These are phyloP conservation scores for Pseudopyricularia javanii DNA, from an alignment of 2,329 filamentous ascomycete species.

Conservation along the genomic window DNA sequence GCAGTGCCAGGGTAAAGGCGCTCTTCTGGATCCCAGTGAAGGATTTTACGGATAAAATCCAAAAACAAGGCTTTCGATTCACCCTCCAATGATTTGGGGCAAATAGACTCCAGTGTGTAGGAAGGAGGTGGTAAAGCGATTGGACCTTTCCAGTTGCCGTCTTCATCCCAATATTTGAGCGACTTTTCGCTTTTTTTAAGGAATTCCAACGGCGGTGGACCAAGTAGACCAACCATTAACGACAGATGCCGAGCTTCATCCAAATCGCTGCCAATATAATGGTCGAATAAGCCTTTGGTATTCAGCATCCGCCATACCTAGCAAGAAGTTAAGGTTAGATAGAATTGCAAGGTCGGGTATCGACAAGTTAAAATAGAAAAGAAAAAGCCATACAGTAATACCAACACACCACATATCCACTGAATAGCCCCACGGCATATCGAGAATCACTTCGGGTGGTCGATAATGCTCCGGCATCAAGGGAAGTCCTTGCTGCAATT, in stretches of 20 bases:
- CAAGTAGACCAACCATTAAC: not conserved
- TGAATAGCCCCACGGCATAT: not conserved
- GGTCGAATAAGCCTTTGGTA: not conserved
- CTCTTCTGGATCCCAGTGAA: not conserved
- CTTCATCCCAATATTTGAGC: not conserved
- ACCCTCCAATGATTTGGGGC: not conserved
- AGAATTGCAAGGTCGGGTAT: not conserved
- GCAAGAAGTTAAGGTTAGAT: not conserved
- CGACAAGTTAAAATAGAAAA: not conserved
- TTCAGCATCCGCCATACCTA: not conserved
- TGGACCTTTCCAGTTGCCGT: not conserved
- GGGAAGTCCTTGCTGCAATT: not conserved
- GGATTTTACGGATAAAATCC: not conserved
- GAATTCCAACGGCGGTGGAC: not conserved
- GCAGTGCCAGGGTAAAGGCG: not conserved
- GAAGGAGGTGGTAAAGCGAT: not conserved
- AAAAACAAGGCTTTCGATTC: not conserved
- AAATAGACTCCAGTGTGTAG: not conserved
- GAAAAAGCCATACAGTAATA: not conserved
- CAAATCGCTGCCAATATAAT: not conserved
- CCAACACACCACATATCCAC: not conserved
- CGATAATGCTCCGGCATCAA: not conserved
- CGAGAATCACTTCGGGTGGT: not conserved
- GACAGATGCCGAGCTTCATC: not conserved
- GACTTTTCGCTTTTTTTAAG: not conserved